These are phyloP conservation scores for Bullera alba DNA, from an alignment of 768 basidiomycete genomes.

Conservation along the genomic window DNA sequence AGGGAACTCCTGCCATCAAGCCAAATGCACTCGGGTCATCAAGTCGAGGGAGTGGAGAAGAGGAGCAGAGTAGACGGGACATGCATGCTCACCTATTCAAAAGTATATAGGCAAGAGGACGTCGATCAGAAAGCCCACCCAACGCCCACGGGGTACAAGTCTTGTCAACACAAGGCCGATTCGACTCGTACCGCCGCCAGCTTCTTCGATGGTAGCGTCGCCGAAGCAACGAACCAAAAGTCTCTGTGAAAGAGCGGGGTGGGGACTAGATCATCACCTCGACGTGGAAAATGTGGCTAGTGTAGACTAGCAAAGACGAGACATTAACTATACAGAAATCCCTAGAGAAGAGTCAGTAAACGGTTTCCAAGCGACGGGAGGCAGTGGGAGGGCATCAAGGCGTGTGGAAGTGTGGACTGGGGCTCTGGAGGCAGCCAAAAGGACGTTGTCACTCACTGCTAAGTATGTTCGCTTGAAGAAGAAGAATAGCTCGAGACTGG, in stretches of 20 bases:
- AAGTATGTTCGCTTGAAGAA: slow-evolving; percentile 10
- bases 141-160: slow-evolving; percentile 25
- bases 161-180: slow-evolving; percentile 12
- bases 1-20: no score
- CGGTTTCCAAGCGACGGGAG: background rate
- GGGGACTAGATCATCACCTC: slow-evolving; percentile 44
- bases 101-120: slow-evolving; percentile 13
- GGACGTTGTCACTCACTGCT: slow-evolving; percentile 6
- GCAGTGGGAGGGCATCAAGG: background rate
- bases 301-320: slow-evolving; percentile 43
- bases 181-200: slow-evolving; percentile 29
- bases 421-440: slow-evolving; percentile 4
- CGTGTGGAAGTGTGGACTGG: no score
- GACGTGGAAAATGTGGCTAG: slow-evolving; percentile 45
- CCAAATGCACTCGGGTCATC: slow-evolving; percentile 46
- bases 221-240: slow-evolving; percentile 13
- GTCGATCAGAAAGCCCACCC: slow-evolving; percentile 45
- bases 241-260: slow-evolving; percentile 43
- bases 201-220: slow-evolving; percentile 37
- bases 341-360: slow-evolving; percentile 14
- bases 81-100: slow-evolving; percentile 40
- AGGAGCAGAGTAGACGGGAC: slow-evolving; percentile 1
- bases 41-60: slow-evolving; percentile 1
- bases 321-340: slow-evolving; percentile 45
- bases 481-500: no score